Conservation (phyloP, 495 filamentous ascomycete species). For the Eremomyces bilateralis region DNA sequence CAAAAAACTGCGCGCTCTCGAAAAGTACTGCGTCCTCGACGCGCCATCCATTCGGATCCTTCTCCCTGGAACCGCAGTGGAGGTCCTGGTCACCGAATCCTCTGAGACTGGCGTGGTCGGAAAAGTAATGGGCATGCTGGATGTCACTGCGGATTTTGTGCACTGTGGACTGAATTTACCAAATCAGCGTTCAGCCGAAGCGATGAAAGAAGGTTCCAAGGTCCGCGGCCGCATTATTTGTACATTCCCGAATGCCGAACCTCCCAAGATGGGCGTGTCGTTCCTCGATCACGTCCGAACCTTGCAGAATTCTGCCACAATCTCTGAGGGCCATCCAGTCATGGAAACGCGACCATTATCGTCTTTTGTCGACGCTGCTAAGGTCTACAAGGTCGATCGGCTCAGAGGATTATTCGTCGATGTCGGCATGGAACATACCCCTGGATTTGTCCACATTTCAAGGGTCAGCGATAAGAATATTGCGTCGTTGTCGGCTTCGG, state of each 20-base stretch:
- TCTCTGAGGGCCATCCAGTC: constrained; percentile 5
- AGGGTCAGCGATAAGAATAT: constrained; percentile 69
- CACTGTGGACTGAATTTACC: constrained; percentile 56
- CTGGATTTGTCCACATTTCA: constrained; percentile 87
- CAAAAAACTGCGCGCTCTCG: constrained; percentile 46
- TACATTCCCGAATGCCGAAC: constrained; percentile 55
- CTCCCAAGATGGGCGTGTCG: constrained; percentile 67
- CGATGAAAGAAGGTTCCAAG: constrained; percentile 60
- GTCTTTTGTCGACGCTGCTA: constrained; percentile 51
- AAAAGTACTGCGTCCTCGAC: too few relatives aligned
- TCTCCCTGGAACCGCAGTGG: constrained; percentile 71
- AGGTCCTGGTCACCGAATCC: constrained; percentile 62
- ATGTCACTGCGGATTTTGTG: constrained; percentile 71
- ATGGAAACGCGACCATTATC: constrained; percentile 44
- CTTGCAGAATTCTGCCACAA: constrained; percentile 26
- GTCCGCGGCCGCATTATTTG: constrained; percentile 71
- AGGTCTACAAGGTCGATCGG: constrained; percentile 53
- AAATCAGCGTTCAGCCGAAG: constrained; percentile 42
- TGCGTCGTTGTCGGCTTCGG: constrained; percentile 51
- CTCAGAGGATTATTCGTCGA: constrained; percentile 63
- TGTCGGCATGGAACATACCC: constrained; percentile 46
- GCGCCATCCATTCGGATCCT: constrained; percentile 80
- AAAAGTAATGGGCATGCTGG: constrained; percentile 79
- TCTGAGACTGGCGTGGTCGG: constrained; percentile 39
- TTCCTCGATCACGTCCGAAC: constrained; percentile 62